Conservation (phyloP, 2,329 filamentous ascomycete genomes). For the Aspergillus floridensis region DNA sequence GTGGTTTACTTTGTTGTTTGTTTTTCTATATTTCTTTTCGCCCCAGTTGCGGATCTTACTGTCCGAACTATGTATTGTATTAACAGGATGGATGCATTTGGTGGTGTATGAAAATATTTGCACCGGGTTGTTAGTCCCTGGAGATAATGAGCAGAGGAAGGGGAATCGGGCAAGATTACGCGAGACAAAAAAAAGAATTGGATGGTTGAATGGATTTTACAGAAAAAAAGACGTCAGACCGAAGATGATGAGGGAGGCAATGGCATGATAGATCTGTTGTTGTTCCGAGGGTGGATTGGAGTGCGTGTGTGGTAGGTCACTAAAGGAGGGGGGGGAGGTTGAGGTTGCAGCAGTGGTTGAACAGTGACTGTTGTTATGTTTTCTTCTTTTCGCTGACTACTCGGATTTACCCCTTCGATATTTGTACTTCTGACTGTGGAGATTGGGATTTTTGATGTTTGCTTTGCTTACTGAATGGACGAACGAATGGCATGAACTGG, state of each 20-base stretch:
- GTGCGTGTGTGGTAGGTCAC: not conserved
- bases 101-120: conserved; percentile 1
- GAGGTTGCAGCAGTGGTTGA: no score
- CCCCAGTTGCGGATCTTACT: not conserved
- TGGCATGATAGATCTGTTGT: not conserved
- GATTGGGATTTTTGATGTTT: no score
- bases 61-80: conserved; percentile 17
- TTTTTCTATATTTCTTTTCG: not conserved
- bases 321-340: no score
- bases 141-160: not conserved
- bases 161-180: not conserved
- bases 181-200: not conserved
- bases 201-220: not conserved
- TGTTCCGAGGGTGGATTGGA: not conserved
- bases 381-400: no score
- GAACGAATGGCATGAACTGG: no score
- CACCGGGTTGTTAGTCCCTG: not conserved
- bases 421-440: no score
- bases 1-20: conserved; percentile 2
- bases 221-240: not conserved
- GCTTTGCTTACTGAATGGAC: no score
- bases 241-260: not conserved
- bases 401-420: no score
- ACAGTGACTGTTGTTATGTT: no score
- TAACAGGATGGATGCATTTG: conserved; percentile 14